Conservation (phyloP, 345 rosid genomes). For the Boechera stricta region DNA sequence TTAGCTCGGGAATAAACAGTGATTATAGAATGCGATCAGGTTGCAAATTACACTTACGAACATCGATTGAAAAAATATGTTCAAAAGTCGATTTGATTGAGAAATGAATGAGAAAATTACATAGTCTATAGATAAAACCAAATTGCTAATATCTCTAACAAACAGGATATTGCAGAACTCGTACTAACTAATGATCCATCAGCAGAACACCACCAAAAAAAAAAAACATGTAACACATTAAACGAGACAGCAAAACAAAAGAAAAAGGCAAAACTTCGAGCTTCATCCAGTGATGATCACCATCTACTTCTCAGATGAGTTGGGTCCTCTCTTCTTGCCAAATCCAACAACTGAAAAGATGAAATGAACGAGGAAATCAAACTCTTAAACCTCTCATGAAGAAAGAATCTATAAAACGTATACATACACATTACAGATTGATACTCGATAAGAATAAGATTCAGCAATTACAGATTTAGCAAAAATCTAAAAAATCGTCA, state of each 20-base stretch:
- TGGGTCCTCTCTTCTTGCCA: slow-evolving; percentile 96
- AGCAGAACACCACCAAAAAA: not conserved
- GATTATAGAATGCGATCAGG: not conserved
- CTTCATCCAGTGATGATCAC: not conserved
- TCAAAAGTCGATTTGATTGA: not conserved
- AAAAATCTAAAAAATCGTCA: not conserved
- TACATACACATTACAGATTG: too few relatives aligned
- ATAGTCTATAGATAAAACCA: slow-evolving; percentile 3
- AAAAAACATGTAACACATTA: not conserved
- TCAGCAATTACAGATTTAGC: not conserved
- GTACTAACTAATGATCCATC: not conserved
- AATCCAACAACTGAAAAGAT: slow-evolving; percentile 76
- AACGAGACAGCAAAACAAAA: not conserved
- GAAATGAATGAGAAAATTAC: not conserved
- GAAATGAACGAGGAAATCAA: not conserved
- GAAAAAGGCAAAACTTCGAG: not conserved
- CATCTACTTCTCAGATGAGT: slow-evolving; percentile 89
- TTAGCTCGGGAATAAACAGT: not conserved
- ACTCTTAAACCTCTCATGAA: not conserved
- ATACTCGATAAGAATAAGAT: too few relatives aligned
- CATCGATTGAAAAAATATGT: not conserved
- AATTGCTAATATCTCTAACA: not conserved
- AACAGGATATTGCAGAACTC: slow-evolving; percentile 2
- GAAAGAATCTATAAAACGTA: not conserved
- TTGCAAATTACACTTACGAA: not conserved